Evolutionary conservation across 2,329 filamentous ascomycete genomes (phyloP).

Genomic region (Paraphoma sp.): DNA sequence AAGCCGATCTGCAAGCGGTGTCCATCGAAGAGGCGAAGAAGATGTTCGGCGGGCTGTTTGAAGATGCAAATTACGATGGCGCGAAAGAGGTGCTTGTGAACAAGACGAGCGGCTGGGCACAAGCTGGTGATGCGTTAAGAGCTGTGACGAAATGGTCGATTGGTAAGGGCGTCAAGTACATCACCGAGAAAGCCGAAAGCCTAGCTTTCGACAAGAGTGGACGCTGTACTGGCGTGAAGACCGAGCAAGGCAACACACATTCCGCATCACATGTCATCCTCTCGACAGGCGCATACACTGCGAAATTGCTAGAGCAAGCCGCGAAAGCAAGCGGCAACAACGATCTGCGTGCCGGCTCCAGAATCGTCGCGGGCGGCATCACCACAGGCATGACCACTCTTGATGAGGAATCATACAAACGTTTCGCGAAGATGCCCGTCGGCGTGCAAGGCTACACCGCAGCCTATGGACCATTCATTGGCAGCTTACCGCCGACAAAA

Average conservation of each 20-base stretch:
- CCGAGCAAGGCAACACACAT: conserved; percentile 40
- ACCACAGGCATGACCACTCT: conserved; percentile 57
- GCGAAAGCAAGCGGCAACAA: conserved; percentile 54
- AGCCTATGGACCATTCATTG: conserved; percentile 39
- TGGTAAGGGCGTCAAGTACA: conserved; percentile 65
- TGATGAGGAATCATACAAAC: conserved; percentile 35
- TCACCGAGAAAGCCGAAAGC: conserved; percentile 59
- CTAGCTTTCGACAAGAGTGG: conserved; percentile 58
- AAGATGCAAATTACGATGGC: conserved; percentile 65
- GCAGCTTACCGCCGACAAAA: conserved; percentile 40
- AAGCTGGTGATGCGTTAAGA: conserved; percentile 64
- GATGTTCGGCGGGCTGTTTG: conserved; percentile 65
- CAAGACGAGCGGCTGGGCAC: conserved; percentile 67
- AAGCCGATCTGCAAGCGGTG: conserved; percentile 55
- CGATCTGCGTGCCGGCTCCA: conserved; percentile 60
- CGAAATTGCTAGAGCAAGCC: conserved; percentile 56
- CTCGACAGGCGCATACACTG: conserved; percentile 52
- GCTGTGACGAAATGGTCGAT: conserved; percentile 62
- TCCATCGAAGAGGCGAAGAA: conserved; percentile 60
- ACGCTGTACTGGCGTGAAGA: conserved; percentile 47
- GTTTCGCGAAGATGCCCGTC: conserved; percentile 43
- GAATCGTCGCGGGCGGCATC: conserved; percentile 65
- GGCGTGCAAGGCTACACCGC: conserved; percentile 41
- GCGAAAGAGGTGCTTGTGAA: conserved; percentile 68
- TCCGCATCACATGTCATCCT: conserved; percentile 42